Evolutionary conservation across 2,329 filamentous ascomycete genomes (phyloP).

Genomic region (Plenodomus tracheiphilus): DNA sequence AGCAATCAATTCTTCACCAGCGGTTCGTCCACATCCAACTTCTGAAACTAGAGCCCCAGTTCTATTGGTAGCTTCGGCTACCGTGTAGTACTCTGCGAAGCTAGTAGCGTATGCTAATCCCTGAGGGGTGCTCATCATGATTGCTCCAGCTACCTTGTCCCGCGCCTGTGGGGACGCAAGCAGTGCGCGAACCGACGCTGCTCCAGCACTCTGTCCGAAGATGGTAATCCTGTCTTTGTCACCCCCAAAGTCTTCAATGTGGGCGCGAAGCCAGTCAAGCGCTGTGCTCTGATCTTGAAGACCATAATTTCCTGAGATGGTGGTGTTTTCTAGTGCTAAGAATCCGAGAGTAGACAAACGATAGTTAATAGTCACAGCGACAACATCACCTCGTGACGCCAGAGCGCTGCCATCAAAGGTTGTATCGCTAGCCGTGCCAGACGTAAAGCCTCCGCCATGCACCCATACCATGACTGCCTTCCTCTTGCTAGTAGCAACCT

Average conservation of each 20-base stretch:
- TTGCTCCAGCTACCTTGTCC: constrained; percentile 55
- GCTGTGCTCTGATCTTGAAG: constrained; percentile 56
- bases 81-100: constrained; percentile 29
- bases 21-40: constrained; percentile 22
- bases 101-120: constrained; percentile 24
- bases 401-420: constrained; percentile 53
- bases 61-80: constrained; percentile 23
- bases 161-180: constrained; percentile 54
- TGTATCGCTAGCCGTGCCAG: constrained; percentile 49
- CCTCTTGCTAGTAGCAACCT: constrained; percentile 17
- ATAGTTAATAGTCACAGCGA: constrained; percentile 51
- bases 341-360: constrained; percentile 42
- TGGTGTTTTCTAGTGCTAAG: constrained; percentile 45
- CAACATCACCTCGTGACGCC: constrained; percentile 52
- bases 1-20: constrained; percentile 13
- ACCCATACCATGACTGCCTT: constrained; percentile 55
- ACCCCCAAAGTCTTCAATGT: constrained; percentile 44
- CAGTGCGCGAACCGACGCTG: constrained; percentile 50
- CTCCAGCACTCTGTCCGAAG: constrained; percentile 45
- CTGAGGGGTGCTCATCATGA: constrained; percentile 38
- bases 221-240: constrained; percentile 42
- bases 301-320: constrained; percentile 55
- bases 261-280: constrained; percentile 53
- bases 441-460: constrained; percentile 50
- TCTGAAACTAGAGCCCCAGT: constrained; percentile 28